A percentile compares a stretch with the other conserved stretches of the same genome.
Conservation (phyloP, 2,329 filamentous ascomycete species). For the Penicillium decumbens region DNA sequence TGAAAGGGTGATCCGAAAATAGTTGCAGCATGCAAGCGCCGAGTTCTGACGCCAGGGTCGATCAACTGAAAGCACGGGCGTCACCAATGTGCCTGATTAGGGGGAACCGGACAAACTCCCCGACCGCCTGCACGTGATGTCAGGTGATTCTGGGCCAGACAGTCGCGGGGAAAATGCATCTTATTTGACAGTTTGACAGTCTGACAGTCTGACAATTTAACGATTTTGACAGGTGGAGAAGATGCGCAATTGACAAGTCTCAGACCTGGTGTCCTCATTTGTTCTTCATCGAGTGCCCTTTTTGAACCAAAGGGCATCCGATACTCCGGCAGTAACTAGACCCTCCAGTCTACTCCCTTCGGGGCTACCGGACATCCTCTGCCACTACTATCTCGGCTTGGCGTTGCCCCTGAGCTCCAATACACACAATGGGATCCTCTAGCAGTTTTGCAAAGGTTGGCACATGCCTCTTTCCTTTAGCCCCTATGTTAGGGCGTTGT, state of each 20-base stretch:
- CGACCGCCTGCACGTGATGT: slow-evolving; percentile 16
- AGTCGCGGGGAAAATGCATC: neutral
- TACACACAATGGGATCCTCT: slow-evolving; percentile 28
- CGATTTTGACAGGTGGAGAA: neutral
- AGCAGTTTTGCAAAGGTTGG: slow-evolving; percentile 31
- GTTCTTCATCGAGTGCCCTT: neutral
- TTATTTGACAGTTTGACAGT: neutral
- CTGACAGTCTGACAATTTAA: neutral
- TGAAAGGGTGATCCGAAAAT: slow-evolving; percentile 15
- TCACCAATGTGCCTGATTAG: slow-evolving; percentile 19
- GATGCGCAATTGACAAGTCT: neutral
- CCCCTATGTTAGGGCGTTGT: neutral
- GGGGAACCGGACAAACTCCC: slow-evolving; percentile 21
- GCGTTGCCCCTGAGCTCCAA: neutral
- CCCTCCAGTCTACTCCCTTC: neutral
- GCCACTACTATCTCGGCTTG: neutral
- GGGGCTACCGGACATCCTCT: neutral
- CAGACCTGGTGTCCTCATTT: neutral
- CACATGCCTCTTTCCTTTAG: neutral
- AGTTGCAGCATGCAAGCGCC: slow-evolving; percentile 22
- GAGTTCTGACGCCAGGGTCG: slow-evolving; percentile 23
- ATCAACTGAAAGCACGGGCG: slow-evolving; percentile 23
- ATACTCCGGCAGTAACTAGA: slow-evolving; percentile 5
- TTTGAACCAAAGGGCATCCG: slow-evolving; percentile 2
- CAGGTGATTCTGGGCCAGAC: slow-evolving; percentile 4